Base-by-base conservation (phyloP, 2,329 filamentous ascomycete genomes). In the Trichoderma cornu-damae region DNA sequence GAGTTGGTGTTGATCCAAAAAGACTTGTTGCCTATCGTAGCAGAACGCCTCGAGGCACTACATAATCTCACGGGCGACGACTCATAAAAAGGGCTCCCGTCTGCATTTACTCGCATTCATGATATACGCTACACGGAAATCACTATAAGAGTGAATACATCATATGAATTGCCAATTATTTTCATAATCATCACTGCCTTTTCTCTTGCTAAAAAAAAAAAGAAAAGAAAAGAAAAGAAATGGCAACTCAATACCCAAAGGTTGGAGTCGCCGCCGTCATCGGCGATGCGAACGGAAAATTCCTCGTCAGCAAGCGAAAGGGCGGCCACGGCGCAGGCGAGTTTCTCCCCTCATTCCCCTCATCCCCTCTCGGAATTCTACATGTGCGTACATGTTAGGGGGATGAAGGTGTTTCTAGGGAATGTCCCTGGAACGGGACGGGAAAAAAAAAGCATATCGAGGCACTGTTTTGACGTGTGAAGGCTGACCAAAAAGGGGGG, bases 191-290 rank as follows among this genome's bases (percentile, higher is more conserved):
- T 20, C 16, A 16, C 18, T 16, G 5, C 18, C 18, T 16, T 8
- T 38, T 16, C 1, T 38, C 18, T 38, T 38, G 28, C 28, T 1
- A 44, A 2, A 6, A 12, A 9, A 18, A 44, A 28, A 12, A 14
- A 44, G 6, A 24, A 44, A 32, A n/a, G n/a, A 46, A 47, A 20
- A 20, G 26, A n/a, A n/a, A n/a, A 22, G 24, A 11, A 26, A 56
- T 56, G 52, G 14, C 52, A 3, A 22, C 28, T 9, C 32, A 38
- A 20, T 75, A 75, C 1, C 74, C 77, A 8, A 58, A 26, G 16
- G 75, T 81, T 12, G 80, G 80, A 42, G 72, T 82, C 4, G 74
- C 77, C 0, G 76, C 73, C 30, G 65, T 83, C 24, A 68, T 83
- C 51, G 67, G 66, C 57, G 72, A 77, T 58, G 61, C 61, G 2